Evolutionary conservation across 179 eudicot genomes (phyloP).

Genomic region (Patellifolia procumbens): DNA sequence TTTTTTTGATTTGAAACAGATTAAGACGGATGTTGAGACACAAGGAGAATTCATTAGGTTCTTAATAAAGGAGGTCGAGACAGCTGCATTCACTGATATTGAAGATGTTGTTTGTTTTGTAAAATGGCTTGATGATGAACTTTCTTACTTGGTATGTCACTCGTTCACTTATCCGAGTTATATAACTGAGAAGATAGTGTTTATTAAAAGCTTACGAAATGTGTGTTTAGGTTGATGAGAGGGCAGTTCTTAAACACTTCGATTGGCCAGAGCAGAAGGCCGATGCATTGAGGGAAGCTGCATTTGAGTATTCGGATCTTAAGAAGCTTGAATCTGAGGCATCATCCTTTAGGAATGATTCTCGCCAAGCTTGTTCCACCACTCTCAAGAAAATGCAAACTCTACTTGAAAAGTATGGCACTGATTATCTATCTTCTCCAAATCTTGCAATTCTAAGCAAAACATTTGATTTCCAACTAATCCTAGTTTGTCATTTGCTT

Average conservation of each 20-base stretch:
- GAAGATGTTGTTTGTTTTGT: constrained; percentile 94
- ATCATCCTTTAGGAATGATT: constrained; percentile 61
- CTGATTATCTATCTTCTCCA: neutral
- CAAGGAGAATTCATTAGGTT: constrained; percentile 94
- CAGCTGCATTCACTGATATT: constrained; percentile 81
- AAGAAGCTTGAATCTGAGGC: constrained; percentile 88
- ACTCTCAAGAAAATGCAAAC: constrained; percentile 96
- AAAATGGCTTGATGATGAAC: constrained; percentile 99
- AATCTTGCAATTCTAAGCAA: neutral
- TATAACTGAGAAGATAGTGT: neutral
- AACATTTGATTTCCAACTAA: neutral
- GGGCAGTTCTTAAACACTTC: constrained; percentile 95
- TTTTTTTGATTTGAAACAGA: constrained; percentile 45
- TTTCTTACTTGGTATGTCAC: constrained; percentile 76
- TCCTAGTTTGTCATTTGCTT: neutral
- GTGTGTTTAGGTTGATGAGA: constrained; percentile 74
- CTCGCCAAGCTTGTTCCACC: constrained; percentile 67
- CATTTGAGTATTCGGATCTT: constrained; percentile 87
- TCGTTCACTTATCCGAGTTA: neutral
- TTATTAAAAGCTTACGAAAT: neutral
- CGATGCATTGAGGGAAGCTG: constrained; percentile 94
- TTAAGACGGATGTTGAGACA: constrained; percentile 94
- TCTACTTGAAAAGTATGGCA: constrained; percentile 76
- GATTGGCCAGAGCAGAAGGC: constrained; percentile 98
- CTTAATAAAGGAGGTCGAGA: constrained; percentile 84